These are phyloP conservation scores for Botryotinia globosa DNA, from an alignment of 2,329 filamentous ascomycete species.

Conservation along the genomic window DNA sequence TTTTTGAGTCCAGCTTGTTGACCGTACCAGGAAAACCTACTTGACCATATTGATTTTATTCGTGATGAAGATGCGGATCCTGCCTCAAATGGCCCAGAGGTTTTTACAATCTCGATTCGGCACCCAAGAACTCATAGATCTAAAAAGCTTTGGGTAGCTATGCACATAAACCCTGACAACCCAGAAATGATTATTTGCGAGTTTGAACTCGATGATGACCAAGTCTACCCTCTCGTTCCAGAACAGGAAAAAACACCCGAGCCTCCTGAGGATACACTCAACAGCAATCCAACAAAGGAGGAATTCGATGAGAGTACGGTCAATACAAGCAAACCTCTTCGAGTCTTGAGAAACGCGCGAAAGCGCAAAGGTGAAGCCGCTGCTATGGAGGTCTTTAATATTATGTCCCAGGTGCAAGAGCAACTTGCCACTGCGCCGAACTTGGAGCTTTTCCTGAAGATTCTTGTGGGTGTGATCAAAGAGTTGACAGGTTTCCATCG, in stretches of 20 bases:
- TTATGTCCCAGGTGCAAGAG: slow-evolving; percentile 88
- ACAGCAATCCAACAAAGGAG: slow-evolving; percentile 68
- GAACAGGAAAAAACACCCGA: slow-evolving; percentile 57
- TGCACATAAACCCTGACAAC: slow-evolving; percentile 69
- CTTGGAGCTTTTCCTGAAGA: slow-evolving; percentile 72
- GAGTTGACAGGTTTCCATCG: slow-evolving; percentile 88
- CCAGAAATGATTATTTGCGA: slow-evolving; percentile 78
- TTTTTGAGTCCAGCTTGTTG: not conserved
- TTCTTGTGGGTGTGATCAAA: slow-evolving; percentile 81
- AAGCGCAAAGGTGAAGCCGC: slow-evolving; percentile 64
- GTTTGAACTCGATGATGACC: slow-evolving; percentile 81
- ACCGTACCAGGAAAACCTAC: slow-evolving; percentile 68
- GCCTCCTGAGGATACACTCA: slow-evolving; percentile 69
- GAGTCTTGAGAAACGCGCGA: slow-evolving; percentile 70
- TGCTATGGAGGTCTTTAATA: slow-evolving; percentile 87
- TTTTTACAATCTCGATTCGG: slow-evolving; percentile 74
- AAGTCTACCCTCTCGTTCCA: slow-evolving; percentile 64
- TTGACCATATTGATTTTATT: slow-evolving; percentile 87
- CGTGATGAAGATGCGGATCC: slow-evolving; percentile 78
- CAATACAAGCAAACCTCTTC: slow-evolving; percentile 71
- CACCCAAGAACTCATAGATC: slow-evolving; percentile 44
- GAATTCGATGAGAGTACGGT: slow-evolving; percentile 75
- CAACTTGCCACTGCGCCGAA: slow-evolving; percentile 71
- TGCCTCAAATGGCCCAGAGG: slow-evolving; percentile 73
- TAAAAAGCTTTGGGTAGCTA: slow-evolving; percentile 81